Percentiles rank a stretch among this genome's conserved stretches.
phyloP scores from a whole-genome alignment of 2,329 filamentous ascomycete species.

The Zarea fungicola region DNA sequence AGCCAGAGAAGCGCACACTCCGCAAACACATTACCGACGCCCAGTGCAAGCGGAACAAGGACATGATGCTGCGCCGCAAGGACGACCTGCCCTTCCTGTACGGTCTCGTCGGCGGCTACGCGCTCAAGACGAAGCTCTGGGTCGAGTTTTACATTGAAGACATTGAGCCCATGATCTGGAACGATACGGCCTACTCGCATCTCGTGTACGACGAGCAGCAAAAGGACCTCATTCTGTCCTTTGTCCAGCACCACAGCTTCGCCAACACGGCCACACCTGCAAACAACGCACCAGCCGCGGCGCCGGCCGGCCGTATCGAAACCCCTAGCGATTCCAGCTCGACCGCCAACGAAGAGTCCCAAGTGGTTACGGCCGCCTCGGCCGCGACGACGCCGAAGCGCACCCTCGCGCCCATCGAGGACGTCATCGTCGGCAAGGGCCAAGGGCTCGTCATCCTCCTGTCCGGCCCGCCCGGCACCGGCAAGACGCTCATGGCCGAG shows the following conservation, averaged over 20 bases:
- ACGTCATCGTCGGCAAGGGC: slow-evolving; percentile 39
- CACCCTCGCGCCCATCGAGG: slow-evolving; percentile 24
- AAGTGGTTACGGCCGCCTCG: neutral
- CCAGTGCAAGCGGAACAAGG: slow-evolving; percentile 33
- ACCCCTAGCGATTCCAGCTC: slow-evolving; percentile 26
- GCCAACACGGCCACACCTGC: too few relatives aligned
- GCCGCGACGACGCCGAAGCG: slow-evolving; percentile 1
- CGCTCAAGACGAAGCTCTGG: slow-evolving; percentile 43
- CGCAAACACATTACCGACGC: slow-evolving; percentile 26
- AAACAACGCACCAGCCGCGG: slow-evolving; percentile 6
- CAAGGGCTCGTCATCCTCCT: slow-evolving; percentile 41
- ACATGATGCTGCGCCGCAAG: slow-evolving; percentile 32
- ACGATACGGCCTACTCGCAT: slow-evolving; percentile 39
- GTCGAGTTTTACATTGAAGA: slow-evolving; percentile 36
- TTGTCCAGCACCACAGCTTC: slow-evolving; percentile 39
- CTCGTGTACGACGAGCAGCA: slow-evolving; percentile 43
- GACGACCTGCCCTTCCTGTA: slow-evolving; percentile 37
- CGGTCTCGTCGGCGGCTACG: slow-evolving; percentile 38
- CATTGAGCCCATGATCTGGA: slow-evolving; percentile 38
- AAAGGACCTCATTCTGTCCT: slow-evolving; percentile 42
- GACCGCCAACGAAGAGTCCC: slow-evolving; percentile 15
- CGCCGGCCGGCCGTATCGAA: slow-evolving; percentile 10
- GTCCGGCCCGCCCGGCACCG: slow-evolving; percentile 41
- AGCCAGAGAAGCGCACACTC: slow-evolving; percentile 8
- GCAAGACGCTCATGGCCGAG: slow-evolving; percentile 42